Base-by-base conservation (phyloP, 2,329 filamentous ascomycete genomes). In the Ilyonectria mors-panacis region DNA sequence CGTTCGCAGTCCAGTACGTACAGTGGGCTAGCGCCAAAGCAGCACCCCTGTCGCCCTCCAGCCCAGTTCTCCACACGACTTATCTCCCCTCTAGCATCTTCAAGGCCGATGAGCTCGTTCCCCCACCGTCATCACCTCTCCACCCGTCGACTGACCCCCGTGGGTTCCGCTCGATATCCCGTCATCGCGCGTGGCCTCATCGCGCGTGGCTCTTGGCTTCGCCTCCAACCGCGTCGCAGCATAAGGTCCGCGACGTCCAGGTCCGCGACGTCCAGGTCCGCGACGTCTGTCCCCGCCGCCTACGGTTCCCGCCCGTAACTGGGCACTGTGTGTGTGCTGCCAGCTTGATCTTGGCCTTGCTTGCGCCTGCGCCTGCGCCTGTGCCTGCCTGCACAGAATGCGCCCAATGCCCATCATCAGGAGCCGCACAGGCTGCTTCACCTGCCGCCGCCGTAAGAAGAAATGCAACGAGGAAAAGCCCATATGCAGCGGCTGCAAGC, bases 381-480 rank as follows among this genome's bases (percentile, higher is more conserved):
- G 50, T 37, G 44, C 39, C 48, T 7, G 17, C 39, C 17, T 17
- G 39, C 44, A 21, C 19, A 59, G 66, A 19, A 78, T 78, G 75
- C 72, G 77, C 59, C 74, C 75, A 47, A 76, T 77, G 70, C 79
- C 79, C 66, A 79, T 81, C 66, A 79, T 81, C 62, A 74, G 79
- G 66, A 78, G 75, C 68, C 73, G 81, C 70, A 80, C 82, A 17
- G 83, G 83, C 64, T 86, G 84, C 77, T 78, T 85, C 75, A 85
- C 83, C 30, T 86, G 84, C 77, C 82, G 84, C 68, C 84, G 85
- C 42, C 81, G 85, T 66, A 88, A 88, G 77, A 87, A 87, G 70
- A 83, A 85, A 70, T 88, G 86, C 74, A 85, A 87, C 70, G 86
- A 88, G 77, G 81, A 83, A 68, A 82, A 84, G 64, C 86, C 86